A percentile compares a stretch with the other conserved stretches of the same genome.
phyloP scores from a whole-genome alignment of 352 stramenopile species.

The Globisporangium barbulae region DNA sequence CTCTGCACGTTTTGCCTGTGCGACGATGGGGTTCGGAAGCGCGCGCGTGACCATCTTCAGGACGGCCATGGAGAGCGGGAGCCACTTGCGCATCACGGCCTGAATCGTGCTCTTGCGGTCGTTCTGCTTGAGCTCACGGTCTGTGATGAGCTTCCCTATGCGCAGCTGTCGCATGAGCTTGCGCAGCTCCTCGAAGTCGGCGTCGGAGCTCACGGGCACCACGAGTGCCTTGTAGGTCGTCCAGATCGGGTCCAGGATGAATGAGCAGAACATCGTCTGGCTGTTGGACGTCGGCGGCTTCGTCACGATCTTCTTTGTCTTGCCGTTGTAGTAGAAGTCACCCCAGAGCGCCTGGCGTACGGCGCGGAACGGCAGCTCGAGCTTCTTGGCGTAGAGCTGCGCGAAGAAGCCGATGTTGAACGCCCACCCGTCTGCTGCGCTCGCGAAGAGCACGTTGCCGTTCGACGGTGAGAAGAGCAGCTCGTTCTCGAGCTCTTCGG shows the following conservation, averaged over 20 bases:
- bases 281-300: conserved; percentile 69
- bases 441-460: conserved; percentile 94
- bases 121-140: conserved; percentile 67
- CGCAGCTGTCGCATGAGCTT: conserved; percentile 69
- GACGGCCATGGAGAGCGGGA: conserved; percentile 83
- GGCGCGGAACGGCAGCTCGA: conserved; percentile 55
- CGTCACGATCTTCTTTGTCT: conserved; percentile 88
- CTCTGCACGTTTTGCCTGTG: conserved; percentile 66
- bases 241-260: conserved; percentile 91
- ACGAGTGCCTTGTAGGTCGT: conserved; percentile 73
- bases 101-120: conserved; percentile 64
- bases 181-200: conserved; percentile 46
- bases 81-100: conserved; percentile 86
- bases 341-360: conserved; percentile 89
- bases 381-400: conserved; percentile 65
- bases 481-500: conserved; percentile 59
- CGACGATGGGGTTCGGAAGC: conserved; percentile 70
- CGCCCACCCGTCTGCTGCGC: conserved; percentile 90
- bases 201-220: conserved; percentile 40
- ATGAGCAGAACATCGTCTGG: conserved; percentile 91
- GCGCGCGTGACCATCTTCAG: conserved; percentile 89
- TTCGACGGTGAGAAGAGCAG: conserved; percentile 83
- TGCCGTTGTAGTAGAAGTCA: conserved; percentile 89
- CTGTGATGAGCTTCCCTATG: conserved; percentile 59
- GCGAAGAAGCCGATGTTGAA: conserved; percentile 88